Evolutionary conservation across 768 basidiomycete species (phyloP).

Genomic region (Leucocoprinus leucothites): DNA sequence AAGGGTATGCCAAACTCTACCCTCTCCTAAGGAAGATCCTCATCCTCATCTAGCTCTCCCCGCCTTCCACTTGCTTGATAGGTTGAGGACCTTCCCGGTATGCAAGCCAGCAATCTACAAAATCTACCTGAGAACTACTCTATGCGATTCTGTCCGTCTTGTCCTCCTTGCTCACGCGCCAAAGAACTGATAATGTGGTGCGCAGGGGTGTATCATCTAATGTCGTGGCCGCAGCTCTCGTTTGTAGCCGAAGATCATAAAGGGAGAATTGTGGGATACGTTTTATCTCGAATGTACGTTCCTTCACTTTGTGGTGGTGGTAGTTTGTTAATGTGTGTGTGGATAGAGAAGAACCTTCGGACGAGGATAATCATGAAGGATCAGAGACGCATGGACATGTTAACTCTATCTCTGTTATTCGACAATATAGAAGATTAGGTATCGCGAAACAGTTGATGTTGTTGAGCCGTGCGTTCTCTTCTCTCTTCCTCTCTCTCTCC

Average conservation of each 20-base stretch:
- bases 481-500: background rate
- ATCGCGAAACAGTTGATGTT: constrained; percentile 94
- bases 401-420: constrained; percentile 92
- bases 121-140: constrained; percentile 92
- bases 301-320: background rate
- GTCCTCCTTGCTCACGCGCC: background rate
- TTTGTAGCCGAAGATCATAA: constrained; percentile 91
- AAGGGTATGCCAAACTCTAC: constrained; percentile 29
- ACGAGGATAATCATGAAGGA: constrained; percentile 53
- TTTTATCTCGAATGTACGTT: constrained; percentile 89
- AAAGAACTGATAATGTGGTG: background rate
- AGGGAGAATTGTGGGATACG: constrained; percentile 91
- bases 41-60: constrained; percentile 17
- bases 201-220: constrained; percentile 81
- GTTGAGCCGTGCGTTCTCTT: constrained; percentile 69
- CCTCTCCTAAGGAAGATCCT: constrained; percentile 11
- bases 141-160: constrained; percentile 67
- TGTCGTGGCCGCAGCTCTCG: constrained; percentile 93
- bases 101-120: constrained; percentile 93
- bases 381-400: constrained; percentile 83
- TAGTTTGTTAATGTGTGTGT: background rate
- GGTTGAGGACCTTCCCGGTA: constrained; percentile 86
- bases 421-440: constrained; percentile 88
- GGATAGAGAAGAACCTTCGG: constrained; percentile 29
- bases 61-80: constrained; percentile 27